These are phyloP conservation scores for Fusarium ramigenum DNA, from an alignment of 2,329 filamentous ascomycete genomes.

Conservation along the genomic window DNA sequence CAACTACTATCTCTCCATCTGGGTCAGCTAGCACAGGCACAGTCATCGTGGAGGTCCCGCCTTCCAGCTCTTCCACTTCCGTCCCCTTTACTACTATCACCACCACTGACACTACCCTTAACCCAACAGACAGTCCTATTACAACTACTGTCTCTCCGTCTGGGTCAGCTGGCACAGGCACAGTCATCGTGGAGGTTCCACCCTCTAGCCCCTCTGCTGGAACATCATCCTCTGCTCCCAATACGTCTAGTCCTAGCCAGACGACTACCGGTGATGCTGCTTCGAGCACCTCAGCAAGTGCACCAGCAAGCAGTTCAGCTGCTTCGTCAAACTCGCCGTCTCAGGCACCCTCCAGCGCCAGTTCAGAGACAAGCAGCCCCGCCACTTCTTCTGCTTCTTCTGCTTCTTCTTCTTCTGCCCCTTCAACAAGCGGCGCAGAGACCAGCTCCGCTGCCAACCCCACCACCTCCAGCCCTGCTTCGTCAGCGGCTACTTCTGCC, in stretches of 20 bases:
- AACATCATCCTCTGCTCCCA: rapidly evolving
- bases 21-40: no score
- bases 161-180: background rate
- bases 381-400: background rate
- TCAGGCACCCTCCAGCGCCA: background rate
- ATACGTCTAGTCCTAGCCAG: rapidly evolving
- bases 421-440: background rate
- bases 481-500: background rate
- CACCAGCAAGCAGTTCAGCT: background rate
- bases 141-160: background rate
- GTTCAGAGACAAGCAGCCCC: background rate
- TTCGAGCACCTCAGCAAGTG: background rate
- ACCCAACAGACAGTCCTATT: background rate
- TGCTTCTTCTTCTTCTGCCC: background rate
- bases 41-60: no score
- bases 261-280: rapidly evolving
- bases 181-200: background rate
- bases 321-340: background rate
- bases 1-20: no score
- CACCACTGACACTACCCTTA: background rate
- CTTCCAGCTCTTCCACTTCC: no score
- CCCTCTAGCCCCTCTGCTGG: background rate
- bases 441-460: background rate
- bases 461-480: background rate
- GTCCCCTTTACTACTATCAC: background rate